phyloP scores from a whole-genome alignment of 768 basidiomycete species.

The Exsudoporus frostii region DNA sequence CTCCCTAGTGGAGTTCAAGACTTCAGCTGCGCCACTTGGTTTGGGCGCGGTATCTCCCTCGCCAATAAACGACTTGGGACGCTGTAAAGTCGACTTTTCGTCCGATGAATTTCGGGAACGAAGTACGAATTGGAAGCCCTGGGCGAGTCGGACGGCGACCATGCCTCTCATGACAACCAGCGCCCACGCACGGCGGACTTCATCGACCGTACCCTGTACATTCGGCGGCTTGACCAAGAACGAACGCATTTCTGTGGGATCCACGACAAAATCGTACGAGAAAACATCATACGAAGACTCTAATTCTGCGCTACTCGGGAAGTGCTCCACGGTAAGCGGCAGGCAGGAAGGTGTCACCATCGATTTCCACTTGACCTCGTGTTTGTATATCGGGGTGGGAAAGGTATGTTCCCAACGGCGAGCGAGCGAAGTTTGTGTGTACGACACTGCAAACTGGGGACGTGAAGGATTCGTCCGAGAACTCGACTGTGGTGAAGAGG shows the following conservation, averaged over 20 bases:
- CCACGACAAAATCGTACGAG: conserved; percentile 85
- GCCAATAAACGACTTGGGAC: conserved; percentile 54
- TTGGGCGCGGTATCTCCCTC: conserved; percentile 54
- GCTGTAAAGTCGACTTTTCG: conserved; percentile 38
- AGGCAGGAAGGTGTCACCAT: conserved; percentile 83
- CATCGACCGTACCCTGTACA: conserved; percentile 46
- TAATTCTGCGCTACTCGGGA: conserved; percentile 73
- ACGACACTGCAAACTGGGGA: conserved; percentile 53
- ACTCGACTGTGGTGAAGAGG: conserved; percentile 41
- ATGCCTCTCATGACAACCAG: conserved; percentile 86
- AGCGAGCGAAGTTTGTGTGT: conserved; percentile 70
- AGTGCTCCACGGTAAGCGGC: conserved; percentile 86
- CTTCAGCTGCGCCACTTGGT: conserved; percentile 63
- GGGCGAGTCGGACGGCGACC: conserved; percentile 86
- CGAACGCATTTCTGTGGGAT: conserved; percentile 79
- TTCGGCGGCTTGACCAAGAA: conserved; percentile 76
- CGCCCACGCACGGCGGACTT: conserved; percentile 67
- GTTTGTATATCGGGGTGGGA: conserved; percentile 67
- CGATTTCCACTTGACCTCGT: conserved; percentile 90
- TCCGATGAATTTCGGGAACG: conserved; percentile 37
- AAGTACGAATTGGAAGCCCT: conserved; percentile 93
- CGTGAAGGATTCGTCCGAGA: conserved; percentile 64
- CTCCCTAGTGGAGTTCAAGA: conserved; percentile 55
- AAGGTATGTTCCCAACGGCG: conserved; percentile 88
- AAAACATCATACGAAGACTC: conserved; percentile 77